Conservation (phyloP, 1,284 basidiomycete genomes). For the Puccinia novopanici region DNA sequence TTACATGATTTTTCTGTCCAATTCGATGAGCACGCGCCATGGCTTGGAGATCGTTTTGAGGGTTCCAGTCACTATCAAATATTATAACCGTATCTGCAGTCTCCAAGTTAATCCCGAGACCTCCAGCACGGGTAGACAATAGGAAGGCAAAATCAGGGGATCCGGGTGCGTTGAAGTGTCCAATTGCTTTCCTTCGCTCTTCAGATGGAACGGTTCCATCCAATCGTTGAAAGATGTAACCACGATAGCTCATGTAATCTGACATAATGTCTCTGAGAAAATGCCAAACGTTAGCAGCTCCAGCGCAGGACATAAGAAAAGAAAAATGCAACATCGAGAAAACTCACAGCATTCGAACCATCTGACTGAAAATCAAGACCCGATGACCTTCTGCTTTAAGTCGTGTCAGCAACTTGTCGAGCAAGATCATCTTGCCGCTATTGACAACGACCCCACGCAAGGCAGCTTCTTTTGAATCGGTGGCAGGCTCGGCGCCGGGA, state of each 20-base stretch:
- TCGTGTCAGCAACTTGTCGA: slow-evolving; percentile 61
- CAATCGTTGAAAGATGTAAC: slow-evolving; percentile 78
- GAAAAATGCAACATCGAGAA: background rate
- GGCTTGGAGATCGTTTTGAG: slow-evolving; percentile 96
- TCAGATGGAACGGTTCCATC: slow-evolving; percentile 76
- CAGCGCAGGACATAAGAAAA: background rate
- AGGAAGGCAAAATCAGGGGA: slow-evolving; percentile 67
- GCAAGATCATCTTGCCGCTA: slow-evolving; percentile 63
- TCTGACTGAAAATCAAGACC: slow-evolving; percentile 74
- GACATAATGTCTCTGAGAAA: slow-evolving; percentile 77
- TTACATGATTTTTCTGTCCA: slow-evolving; percentile 96
- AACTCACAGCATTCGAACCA: slow-evolving; percentile 84
- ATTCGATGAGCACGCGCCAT: slow-evolving; percentile 98
- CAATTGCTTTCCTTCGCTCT: slow-evolving; percentile 79
- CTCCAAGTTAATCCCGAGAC: slow-evolving; percentile 63
- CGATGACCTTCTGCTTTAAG: slow-evolving; percentile 62
- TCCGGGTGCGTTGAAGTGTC: slow-evolving; percentile 73
- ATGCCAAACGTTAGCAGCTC: background rate
- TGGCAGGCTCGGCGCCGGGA: slow-evolving; percentile 84
- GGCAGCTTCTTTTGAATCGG: slow-evolving; percentile 75
- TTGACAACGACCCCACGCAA: slow-evolving; percentile 62
- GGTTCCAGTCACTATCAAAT: slow-evolving; percentile 80
- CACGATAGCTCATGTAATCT: slow-evolving; percentile 88
- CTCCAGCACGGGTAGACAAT: slow-evolving; percentile 58
- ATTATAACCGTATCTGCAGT: slow-evolving; percentile 98